Conservation (phyloP, 441 rosid species). For the Euphorbia corollata region DNA sequence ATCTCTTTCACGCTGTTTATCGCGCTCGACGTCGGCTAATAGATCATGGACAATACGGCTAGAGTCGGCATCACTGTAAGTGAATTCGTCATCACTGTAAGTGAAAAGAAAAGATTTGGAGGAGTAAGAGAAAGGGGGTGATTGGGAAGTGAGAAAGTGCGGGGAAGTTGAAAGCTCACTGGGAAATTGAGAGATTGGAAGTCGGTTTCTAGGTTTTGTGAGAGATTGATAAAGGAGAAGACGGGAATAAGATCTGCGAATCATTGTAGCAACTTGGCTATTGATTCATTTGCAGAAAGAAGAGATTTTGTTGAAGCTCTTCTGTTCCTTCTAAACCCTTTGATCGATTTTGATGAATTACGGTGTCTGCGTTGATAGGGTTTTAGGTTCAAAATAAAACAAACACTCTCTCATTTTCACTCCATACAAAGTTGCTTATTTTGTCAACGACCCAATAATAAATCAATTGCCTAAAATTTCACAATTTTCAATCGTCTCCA, state of each 20-base stretch:
- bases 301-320: not conserved
- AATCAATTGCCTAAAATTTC: too few species aligned
- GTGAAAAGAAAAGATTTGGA: slow-evolving; percentile 38
- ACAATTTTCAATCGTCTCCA: too few species aligned
- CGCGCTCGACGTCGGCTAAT: slow-evolving; percentile 33
- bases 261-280: slow-evolving; percentile 10
- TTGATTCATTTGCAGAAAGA: slow-evolving; percentile 14
- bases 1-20: slow-evolving; percentile 27
- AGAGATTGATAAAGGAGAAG: slow-evolving; percentile 17
- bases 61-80: slow-evolving; percentile 13
- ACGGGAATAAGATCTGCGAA: slow-evolving; percentile 20
- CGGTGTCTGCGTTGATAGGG: not conserved
- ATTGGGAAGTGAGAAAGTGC: slow-evolving; percentile 25
- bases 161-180: slow-evolving; percentile 26
- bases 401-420: too few species aligned
- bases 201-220: slow-evolving; percentile 18
- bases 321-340: not conserved
- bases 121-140: slow-evolving; percentile 28
- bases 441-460: too few species aligned
- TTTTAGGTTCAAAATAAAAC: not conserved
- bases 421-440: too few species aligned
- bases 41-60: slow-evolving; percentile 39
- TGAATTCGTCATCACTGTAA: slow-evolving; percentile 19
- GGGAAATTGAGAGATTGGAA: slow-evolving; percentile 15
- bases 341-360: not conserved